phyloP scores from a whole-genome alignment of 495 filamentous ascomycete species.

The Neurospora sp. region DNA sequence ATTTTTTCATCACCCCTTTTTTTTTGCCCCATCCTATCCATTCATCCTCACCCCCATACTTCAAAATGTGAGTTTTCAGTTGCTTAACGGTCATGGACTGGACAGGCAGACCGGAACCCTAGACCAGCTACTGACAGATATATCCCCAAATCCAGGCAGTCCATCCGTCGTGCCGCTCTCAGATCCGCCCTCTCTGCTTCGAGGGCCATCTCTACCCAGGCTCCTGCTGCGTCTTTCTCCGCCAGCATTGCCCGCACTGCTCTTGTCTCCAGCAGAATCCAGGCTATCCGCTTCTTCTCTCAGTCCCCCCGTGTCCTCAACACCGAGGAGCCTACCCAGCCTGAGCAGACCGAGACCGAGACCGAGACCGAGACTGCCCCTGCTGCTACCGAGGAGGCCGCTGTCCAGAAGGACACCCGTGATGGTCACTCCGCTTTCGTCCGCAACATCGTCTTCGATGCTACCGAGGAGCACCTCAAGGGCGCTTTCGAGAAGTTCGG shows the following conservation, averaged over 20 bases:
- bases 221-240: conserved; percentile 25
- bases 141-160: conserved; percentile 31
- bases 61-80: not conserved
- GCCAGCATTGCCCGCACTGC: conserved; percentile 14
- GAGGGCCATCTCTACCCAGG: conserved; percentile 30
- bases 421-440: conserved; percentile 48
- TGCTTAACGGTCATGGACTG: not conserved
- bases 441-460: conserved; percentile 81
- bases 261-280: conserved; percentile 8
- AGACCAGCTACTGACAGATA: not conserved
- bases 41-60: not conserved
- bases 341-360: not conserved
- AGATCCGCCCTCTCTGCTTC: conserved; percentile 45
- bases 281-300: conserved; percentile 25
- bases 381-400: not conserved
- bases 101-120: not conserved
- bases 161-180: conserved; percentile 45
- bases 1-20: not conserved
- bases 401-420: not conserved
- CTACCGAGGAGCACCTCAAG: conserved; percentile 59
- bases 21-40: not conserved
- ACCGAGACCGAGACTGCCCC: not conserved
- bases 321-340: not conserved
- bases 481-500: conserved; percentile 60
- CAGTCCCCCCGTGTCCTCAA: conserved; percentile 6